Percentiles rank a stretch among this genome's conserved stretches.
phyloP scores from a whole-genome alignment of 2,329 filamentous ascomycete genomes.

The Epichloe aotearoae region DNA sequence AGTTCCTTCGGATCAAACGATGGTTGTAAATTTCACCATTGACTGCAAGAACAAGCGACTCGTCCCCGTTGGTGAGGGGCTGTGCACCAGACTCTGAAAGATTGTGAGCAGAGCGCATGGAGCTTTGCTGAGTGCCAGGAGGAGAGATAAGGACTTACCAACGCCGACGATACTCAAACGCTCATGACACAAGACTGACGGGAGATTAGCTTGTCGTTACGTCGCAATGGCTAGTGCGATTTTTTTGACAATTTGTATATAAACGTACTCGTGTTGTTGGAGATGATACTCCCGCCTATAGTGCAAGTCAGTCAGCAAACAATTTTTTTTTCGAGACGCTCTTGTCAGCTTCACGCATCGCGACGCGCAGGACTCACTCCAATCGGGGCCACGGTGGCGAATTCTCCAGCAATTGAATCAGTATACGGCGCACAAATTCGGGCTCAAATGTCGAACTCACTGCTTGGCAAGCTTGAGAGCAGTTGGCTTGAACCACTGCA shows the following conservation, averaged over 20 bases:
- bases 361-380: conserved; percentile 56
- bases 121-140: background rate
- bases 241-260: background rate
- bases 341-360: background rate
- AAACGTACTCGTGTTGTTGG: conserved; percentile 76
- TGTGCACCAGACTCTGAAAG: conserved; percentile 78
- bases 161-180: conserved; percentile 95
- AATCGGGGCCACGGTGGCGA: conserved; percentile 94
- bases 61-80: conserved; percentile 85
- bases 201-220: conserved; percentile 5
- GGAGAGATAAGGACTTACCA: conserved; percentile 40
- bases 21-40: conserved; percentile 99
- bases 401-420: conserved; percentile 40
- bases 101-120: conserved; percentile 8
- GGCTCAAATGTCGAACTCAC: conserved; percentile 41
- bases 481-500: conserved; percentile 90
- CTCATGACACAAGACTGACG: conserved; percentile 83
- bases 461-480: conserved; percentile 88
- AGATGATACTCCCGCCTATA: conserved; percentile 73
- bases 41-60: conserved; percentile 79
- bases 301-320: background rate
- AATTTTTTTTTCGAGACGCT: background rate
- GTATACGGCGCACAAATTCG: background rate
- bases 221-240: too few species aligned
- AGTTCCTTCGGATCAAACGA: conserved; percentile 75